Evolutionary conservation across 768 basidiomycete species (phyloP).

Genomic region (Xerocomellus chrysenteron): DNA sequence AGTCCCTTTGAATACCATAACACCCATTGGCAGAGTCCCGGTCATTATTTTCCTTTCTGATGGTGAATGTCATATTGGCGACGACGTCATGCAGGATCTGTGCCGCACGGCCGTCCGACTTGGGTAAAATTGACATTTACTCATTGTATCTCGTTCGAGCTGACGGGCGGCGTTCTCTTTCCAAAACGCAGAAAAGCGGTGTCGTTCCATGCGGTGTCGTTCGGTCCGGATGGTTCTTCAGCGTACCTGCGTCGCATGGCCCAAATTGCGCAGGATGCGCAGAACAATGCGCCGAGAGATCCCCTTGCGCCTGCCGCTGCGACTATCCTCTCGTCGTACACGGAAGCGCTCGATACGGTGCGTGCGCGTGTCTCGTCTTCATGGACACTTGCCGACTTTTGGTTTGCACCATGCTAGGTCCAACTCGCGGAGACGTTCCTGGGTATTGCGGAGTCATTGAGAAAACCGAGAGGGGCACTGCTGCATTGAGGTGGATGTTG

Average conservation of each 20-base stretch:
- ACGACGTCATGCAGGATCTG: slow-evolving; percentile 39
- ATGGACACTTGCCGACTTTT: neutral
- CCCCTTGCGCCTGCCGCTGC: slow-evolving; percentile 33
- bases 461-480: slow-evolving; percentile 53
- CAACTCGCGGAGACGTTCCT: slow-evolving; percentile 58
- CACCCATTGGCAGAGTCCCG: slow-evolving; percentile 10
- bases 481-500: slow-evolving; percentile 26
- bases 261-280: slow-evolving; percentile 47
- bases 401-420: slow-evolving; percentile 36
- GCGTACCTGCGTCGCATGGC: slow-evolving; percentile 47
- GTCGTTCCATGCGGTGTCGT: slow-evolving; percentile 60
- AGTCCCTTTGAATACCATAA: neutral
- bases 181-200: slow-evolving; percentile 43
- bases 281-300: slow-evolving; percentile 44
- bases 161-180: neutral
- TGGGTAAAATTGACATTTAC: slow-evolving; percentile 36
- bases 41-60: slow-evolving; percentile 46
- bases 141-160: neutral
- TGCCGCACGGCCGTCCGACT: slow-evolving; percentile 42
- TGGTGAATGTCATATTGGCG: slow-evolving; percentile 44
- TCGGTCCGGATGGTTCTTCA: slow-evolving; percentile 37
- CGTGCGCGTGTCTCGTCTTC: neutral
- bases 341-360: slow-evolving; percentile 52
- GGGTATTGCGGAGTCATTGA: slow-evolving; percentile 55
- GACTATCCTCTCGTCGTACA: slow-evolving; percentile 45